Evolutionary conservation across 2,329 filamentous ascomycete species (phyloP).

Genomic region (Fusarium torulosum): DNA sequence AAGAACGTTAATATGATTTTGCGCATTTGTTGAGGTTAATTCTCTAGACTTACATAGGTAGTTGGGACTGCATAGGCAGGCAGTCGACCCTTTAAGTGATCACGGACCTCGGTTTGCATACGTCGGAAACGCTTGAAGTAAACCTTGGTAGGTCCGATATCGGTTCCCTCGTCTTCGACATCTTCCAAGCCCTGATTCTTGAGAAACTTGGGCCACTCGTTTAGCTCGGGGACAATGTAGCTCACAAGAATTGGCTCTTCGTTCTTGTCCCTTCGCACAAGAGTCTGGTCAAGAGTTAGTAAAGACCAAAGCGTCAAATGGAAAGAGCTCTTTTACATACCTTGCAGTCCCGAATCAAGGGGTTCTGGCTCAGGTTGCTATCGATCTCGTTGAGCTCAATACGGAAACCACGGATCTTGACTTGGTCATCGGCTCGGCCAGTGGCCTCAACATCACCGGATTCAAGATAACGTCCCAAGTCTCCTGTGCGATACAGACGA

Average conservation of each 20-base stretch:
- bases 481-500: constrained; percentile 87
- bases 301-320: no score
- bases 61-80: constrained; percentile 54
- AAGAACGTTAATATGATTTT: background rate
- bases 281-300: no score
- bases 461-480: constrained; percentile 74
- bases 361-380: constrained; percentile 79
- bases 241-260: no score
- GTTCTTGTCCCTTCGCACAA: no score
- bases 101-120: constrained; percentile 61
- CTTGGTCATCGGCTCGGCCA: constrained; percentile 86
- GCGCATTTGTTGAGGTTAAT: background rate
- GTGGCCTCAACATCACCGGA: constrained; percentile 80
- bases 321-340: no score
- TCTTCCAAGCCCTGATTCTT: no score
- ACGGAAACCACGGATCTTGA: constrained; percentile 96
- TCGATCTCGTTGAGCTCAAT: constrained; percentile 96
- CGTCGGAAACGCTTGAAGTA: constrained; percentile 60
- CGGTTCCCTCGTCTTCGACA: constrained; percentile 59
- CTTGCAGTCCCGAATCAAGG: constrained; percentile 83
- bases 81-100: constrained; percentile 41
- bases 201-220: no score
- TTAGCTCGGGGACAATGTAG: no score
- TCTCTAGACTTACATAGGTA: constrained; percentile 51
- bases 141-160: constrained; percentile 59